Conservation (phyloP, 805 yeast species). For the Novakomyces olei region DNA sequence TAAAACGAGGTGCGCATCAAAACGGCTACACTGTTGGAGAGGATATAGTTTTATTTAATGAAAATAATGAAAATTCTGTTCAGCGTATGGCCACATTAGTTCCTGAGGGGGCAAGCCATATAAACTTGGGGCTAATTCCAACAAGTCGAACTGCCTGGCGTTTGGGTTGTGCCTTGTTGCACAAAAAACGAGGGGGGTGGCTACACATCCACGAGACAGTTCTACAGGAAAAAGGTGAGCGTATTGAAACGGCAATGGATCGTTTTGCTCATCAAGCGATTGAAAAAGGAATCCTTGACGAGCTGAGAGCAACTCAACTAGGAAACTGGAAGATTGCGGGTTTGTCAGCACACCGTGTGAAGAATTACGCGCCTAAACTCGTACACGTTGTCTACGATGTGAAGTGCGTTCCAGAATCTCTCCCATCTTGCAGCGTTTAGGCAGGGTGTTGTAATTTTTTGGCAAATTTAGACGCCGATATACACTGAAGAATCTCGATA, state of each 20-base stretch:
- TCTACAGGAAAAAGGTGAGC: constrained; percentile 21
- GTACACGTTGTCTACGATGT: constrained; percentile 1
- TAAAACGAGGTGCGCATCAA: constrained; percentile 29
- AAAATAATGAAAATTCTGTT: constrained; percentile 6
- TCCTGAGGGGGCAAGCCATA: constrained; percentile 28
- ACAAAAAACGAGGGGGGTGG: constrained; percentile 5
- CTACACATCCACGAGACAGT: constrained; percentile 63
- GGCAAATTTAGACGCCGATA: too few species aligned
- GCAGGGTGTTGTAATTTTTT: too few species aligned
- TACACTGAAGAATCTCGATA: too few species aligned
- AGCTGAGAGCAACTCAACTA: neutral
- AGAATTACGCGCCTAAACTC: neutral
- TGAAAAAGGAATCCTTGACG: neutral
- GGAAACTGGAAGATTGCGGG: neutral
- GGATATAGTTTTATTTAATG: constrained; percentile 11
- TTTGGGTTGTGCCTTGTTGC: constrained; percentile 9
- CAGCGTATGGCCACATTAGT: constrained; percentile 21
- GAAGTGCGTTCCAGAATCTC: too few species aligned
- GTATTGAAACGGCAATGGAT: constrained; percentile 12
- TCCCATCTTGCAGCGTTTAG: too few species aligned
- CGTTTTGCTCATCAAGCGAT: neutral
- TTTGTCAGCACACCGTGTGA: neutral
- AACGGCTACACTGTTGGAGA: constrained; percentile 23
- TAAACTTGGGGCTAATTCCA: constrained; percentile 65
- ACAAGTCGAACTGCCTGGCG: constrained; percentile 43